These are phyloP conservation scores for Chara braunii DNA, from an alignment of 139 green algal species.

Conservation along the genomic window DNA sequence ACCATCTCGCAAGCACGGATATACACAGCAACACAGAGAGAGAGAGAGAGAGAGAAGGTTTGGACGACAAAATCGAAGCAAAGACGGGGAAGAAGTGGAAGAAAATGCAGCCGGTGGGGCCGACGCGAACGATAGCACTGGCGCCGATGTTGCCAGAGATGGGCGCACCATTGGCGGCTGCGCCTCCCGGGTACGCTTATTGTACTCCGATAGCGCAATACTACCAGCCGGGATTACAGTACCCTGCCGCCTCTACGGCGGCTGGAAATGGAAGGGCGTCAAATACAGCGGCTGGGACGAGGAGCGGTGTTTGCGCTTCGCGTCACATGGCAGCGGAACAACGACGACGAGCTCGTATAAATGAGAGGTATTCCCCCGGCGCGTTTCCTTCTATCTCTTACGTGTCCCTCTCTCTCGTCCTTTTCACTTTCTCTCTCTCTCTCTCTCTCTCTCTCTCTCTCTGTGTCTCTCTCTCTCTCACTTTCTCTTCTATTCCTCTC, in stretches of 20 bases:
- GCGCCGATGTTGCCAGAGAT: not conserved
- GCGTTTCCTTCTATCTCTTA: not conserved
- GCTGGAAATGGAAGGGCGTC: not conserved
- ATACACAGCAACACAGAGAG: too few relatives aligned
- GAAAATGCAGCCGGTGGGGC: not conserved
- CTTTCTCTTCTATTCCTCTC: too few relatives aligned
- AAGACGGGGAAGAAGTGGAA: not conserved
- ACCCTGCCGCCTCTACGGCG: not conserved
- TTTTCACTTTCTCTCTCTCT: too few relatives aligned
- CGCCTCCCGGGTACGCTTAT: not conserved
- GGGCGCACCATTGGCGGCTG: too few relatives aligned
- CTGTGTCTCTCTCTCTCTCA: too few relatives aligned
- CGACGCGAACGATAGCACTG: not conserved
- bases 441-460: too few relatives aligned
- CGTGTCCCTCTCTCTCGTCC: too few relatives aligned
- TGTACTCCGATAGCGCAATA: not conserved
- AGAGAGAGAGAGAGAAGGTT: not conserved
- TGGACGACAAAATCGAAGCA: not conserved
- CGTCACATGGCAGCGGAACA: slow-evolving; percentile 32
- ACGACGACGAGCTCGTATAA: slow-evolving; percentile 21
- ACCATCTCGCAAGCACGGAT: too few relatives aligned
- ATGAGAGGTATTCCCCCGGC: slow-evolving; percentile 19
- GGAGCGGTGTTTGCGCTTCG: slow-evolving; percentile 18
- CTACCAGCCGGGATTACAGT: not conserved
- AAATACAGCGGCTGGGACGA: not conserved